Evolutionary conservation across 495 filamentous ascomycete genomes (phyloP), one percentile per base, ranked within the genome.

Genomic region (Penicillium paradoxum): DNA sequence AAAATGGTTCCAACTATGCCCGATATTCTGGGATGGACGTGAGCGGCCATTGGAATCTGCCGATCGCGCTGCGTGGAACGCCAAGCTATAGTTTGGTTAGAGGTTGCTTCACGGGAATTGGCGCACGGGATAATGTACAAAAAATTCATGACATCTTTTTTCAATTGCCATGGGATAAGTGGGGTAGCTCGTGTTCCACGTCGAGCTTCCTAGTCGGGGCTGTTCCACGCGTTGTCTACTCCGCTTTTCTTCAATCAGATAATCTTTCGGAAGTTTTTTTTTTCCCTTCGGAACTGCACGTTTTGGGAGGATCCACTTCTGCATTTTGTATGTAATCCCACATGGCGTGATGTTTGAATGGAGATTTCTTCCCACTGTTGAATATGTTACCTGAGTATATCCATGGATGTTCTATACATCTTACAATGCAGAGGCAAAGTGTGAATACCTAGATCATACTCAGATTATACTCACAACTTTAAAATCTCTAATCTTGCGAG

Each of bases 1-100:
- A 66, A 76, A 81, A 43, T 88, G 82, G 73, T 88, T 88, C 70
- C 80, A 84, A 62, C 63, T 86, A 17, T 83, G 79, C 53, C 83
- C 84, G 10, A 65, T 87, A 14, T 77, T 64, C 45, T 74, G 71
- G 72, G 73, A 76, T 49, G 72, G 70, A 8, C 55, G 73, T 4
- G 70, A 76, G 47, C 57, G 69, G 22, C 74, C 73, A 1, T 49
- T 75, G 33, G 75, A 76, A 57, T 73, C 64, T 27, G 66, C 75
- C 18, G 75, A 78, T 56, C 69, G 75, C 14, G 70, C 68, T 9
- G 73, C 74, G 0, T 78, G 73, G 73, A 73, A 78, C 55, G 73
- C 75, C 18, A 78, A 76, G 55, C 52, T 78, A 17, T 74, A 68
- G 24, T 30, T 39, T 41, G 34, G 34, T 17, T 22, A 17, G 18